Percentiles rank a stretch among this genome's conserved stretches.
Evolutionary conservation across 2,329 filamentous ascomycete species (phyloP).

Genomic region (Alternaria gansuensis): DNA sequence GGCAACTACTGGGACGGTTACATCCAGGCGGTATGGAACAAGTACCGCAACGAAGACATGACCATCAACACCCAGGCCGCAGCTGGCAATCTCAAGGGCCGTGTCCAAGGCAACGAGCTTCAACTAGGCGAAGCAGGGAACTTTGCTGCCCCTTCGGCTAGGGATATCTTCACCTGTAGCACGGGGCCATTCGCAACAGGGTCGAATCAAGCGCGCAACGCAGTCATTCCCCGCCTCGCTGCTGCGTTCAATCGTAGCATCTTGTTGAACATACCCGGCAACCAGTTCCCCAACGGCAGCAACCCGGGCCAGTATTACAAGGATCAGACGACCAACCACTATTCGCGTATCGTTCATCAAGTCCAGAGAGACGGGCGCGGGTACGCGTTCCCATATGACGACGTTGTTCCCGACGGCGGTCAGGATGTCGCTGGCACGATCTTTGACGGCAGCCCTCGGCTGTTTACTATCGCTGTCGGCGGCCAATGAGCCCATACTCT

Average conservation of each 20-base stretch:
- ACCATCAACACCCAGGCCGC: constrained; percentile 72
- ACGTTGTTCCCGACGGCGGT: constrained; percentile 67
- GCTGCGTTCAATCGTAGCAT: constrained; percentile 80
- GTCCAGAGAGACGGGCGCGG: constrained; percentile 68
- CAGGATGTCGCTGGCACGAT: constrained; percentile 65
- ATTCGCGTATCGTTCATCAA: constrained; percentile 67
- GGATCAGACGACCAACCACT: constrained; percentile 62
- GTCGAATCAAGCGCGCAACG: constrained; percentile 56
- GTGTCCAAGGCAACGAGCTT: constrained; percentile 55
- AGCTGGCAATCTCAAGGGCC: constrained; percentile 63
- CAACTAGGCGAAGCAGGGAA: constrained; percentile 55
- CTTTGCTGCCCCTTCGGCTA: constrained; percentile 65
- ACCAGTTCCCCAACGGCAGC: constrained; percentile 52
- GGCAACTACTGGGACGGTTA: constrained; percentile 62
- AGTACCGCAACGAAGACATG: constrained; percentile 58
- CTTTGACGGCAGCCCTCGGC: constrained; percentile 56
- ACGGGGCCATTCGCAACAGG: constrained; percentile 67
- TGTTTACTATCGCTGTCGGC: constrained; percentile 61
- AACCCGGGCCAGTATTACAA: constrained; percentile 46
- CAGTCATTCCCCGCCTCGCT: constrained; percentile 75
- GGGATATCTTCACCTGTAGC: constrained; percentile 73
- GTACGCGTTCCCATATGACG: constrained; percentile 74
- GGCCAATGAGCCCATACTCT: constrained; percentile 40
- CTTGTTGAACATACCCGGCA: constrained; percentile 59
- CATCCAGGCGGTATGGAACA: constrained; percentile 61